Conservation (phyloP, 208 protist genomes). For the Acanthamoeba quina region DNA sequence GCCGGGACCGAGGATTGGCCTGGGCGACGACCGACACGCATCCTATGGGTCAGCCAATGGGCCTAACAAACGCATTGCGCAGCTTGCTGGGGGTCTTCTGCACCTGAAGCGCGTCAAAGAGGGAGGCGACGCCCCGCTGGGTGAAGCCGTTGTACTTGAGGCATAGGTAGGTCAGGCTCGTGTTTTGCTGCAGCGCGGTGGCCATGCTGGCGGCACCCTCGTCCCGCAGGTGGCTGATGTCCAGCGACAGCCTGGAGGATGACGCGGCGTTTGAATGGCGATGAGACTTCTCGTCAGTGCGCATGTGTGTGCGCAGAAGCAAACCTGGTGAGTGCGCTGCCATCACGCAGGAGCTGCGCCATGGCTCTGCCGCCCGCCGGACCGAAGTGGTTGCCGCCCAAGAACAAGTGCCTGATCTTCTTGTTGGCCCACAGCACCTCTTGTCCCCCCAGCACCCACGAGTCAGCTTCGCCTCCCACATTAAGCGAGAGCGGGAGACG, state of each 20-base stretch:
- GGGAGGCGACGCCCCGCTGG: neutral
- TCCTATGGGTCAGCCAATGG: too few relatives aligned
- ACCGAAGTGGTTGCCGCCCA: conserved; percentile 43
- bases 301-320: too few relatives aligned
- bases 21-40: neutral
- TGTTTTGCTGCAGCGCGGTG: neutral
- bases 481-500: neutral
- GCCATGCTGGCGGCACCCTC: conserved; percentile 20
- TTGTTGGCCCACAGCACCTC: neutral
- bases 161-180: conserved; percentile 28
- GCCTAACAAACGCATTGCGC: too few relatives aligned
- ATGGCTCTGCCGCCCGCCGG: neutral
- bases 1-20: neutral
- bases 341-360: neutral
- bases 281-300: too few relatives aligned
- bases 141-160: conserved; percentile 59
- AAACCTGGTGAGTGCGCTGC: conserved; percentile 9
- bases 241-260: conserved; percentile 8
- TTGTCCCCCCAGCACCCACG: neutral
- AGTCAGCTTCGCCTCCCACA: neutral
- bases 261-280: too few relatives aligned
- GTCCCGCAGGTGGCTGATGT: conserved; percentile 43
- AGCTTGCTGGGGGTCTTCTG: neutral
- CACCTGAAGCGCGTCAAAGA: conserved; percentile 13
- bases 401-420: conserved; percentile 21